phyloP scores from a whole-genome alignment of 108 stramenopile genomes.

The Conticribra weissflogii region DNA sequence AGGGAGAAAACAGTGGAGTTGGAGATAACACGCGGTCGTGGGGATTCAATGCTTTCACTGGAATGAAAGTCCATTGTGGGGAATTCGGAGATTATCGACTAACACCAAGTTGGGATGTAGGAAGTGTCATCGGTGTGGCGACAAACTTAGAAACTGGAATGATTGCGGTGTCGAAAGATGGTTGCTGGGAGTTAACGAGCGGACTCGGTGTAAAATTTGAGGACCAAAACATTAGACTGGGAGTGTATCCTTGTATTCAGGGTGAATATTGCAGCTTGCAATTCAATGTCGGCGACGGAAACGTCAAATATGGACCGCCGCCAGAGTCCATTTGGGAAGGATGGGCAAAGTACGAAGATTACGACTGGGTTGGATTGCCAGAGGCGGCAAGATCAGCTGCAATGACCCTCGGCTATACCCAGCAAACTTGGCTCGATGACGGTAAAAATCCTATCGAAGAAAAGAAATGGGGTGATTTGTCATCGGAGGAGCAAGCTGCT shows the following conservation, averaged over 20 bases:
- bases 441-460: constrained; percentile 23
- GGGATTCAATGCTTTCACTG: constrained; percentile 14
- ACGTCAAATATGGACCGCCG: constrained; percentile 11
- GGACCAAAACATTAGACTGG: constrained; percentile 13
- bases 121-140: constrained; percentile 21
- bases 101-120: constrained; percentile 3
- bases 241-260: constrained; percentile 16
- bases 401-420: constrained; percentile 11
- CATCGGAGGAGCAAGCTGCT: constrained; percentile 44
- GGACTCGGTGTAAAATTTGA: constrained; percentile 21
- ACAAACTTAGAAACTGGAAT: constrained; percentile 27
- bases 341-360: constrained; percentile 25
- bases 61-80: constrained; percentile 6
- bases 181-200: constrained; percentile 8
- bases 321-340: constrained; percentile 16
- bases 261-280: background rate
- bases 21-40: constrained; percentile 17
- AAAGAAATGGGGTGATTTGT: constrained; percentile 51
- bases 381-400: constrained; percentile 14
- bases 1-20: background rate
- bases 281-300: background rate
- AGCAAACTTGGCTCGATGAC: background rate
- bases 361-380: constrained; percentile 6
- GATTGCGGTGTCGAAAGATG: constrained; percentile 19
- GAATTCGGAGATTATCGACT: background rate